These are phyloP conservation scores for Candida taoyuanica DNA, from an alignment of 805 yeast species.

Conservation along the genomic window DNA sequence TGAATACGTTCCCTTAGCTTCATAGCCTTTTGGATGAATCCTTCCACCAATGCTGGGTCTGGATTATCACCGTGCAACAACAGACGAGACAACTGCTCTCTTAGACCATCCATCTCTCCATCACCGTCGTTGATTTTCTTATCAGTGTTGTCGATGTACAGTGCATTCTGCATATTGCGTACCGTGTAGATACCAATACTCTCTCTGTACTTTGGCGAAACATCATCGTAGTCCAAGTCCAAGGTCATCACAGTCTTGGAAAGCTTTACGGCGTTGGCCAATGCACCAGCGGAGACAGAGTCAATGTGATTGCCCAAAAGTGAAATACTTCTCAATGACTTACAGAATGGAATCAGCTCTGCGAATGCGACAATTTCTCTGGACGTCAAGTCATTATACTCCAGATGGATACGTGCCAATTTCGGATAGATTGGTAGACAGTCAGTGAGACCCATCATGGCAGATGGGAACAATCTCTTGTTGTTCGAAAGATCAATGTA, in stretches of 20 bases:
- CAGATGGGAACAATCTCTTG: slow-evolving; percentile 59
- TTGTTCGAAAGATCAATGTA: slow-evolving; percentile 80
- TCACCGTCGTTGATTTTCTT: slow-evolving; percentile 8
- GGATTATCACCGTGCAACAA: slow-evolving; percentile 33
- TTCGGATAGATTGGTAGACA: slow-evolving; percentile 66
- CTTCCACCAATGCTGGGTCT: slow-evolving; percentile 27
- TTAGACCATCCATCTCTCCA: slow-evolving; percentile 53
- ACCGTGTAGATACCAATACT: slow-evolving; percentile 72
- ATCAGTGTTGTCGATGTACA: slow-evolving; percentile 16
- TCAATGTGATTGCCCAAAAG: slow-evolving; percentile 63
- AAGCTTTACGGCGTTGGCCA: slow-evolving; percentile 61
- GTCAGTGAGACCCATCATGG: slow-evolving; percentile 48
- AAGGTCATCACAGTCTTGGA: slow-evolving; percentile 59
- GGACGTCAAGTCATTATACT: slow-evolving; percentile 56
- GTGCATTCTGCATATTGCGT: slow-evolving; percentile 67
- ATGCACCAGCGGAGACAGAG: slow-evolving; percentile 54
- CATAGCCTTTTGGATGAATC: slow-evolving; percentile 35
- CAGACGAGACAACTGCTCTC: slow-evolving; percentile 37
- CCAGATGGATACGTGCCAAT: slow-evolving; percentile 65
- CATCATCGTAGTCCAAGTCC: slow-evolving; percentile 55
- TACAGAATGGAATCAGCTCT: slow-evolving; percentile 68
- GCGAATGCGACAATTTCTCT: slow-evolving; percentile 58
- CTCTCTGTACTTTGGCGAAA: slow-evolving; percentile 57
- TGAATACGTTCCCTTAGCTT: slow-evolving; percentile 38
- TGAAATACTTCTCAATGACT: slow-evolving; percentile 59